Base-by-base conservation (phyloP, 2,329 filamentous ascomycete species). In the Xylaria arbuscula region DNA sequence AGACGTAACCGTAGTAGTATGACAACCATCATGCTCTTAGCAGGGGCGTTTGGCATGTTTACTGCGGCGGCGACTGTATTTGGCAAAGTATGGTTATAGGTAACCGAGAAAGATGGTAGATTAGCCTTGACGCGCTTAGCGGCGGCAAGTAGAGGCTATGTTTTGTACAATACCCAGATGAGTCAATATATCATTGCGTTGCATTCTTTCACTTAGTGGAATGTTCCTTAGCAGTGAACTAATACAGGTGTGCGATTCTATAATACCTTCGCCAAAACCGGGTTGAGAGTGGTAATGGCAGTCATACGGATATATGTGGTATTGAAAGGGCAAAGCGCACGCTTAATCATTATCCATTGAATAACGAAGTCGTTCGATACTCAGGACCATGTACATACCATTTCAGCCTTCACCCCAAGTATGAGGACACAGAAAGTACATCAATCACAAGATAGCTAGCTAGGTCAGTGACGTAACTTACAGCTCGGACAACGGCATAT, bases 141-240 rank as follows among this genome's bases (percentile, higher is more conserved):
- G 19, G 32, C 40, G n/a, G 47, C 3, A 17, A 22, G 2, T 42
- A 17, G 1, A n/a, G 11, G 22, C n/a, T 5, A n/a, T 38, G 1
- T 11, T 15, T 24, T 68, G 61, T 62, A 64, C 48, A 7, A 70
- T 65, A 62, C 10, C 42, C 19, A 48, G 22, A 48, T 11, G 19
- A 22, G 11, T 9, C 5, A 51, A 60, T 19, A 58, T 45, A 50
- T 17, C 38, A 13, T 45, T 51, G 34, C 54, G 15, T 58, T 59
- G 36, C 45, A 17, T 28, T n/a, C 2, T 32, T 36, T 5, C 19
- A 24, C 19, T 48, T 6, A 7, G 9, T 48, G 32, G 11, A 28
- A 32, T n/a, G 13, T 2, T 19, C 9, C 15, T 19, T 24, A 17
- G 19, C 22, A 34, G 32, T 45, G 22, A 45, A 8, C 24, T 32